phyloP scores from a whole-genome alignment of 768 basidiomycete genomes.

The Tulasnella sp. region DNA sequence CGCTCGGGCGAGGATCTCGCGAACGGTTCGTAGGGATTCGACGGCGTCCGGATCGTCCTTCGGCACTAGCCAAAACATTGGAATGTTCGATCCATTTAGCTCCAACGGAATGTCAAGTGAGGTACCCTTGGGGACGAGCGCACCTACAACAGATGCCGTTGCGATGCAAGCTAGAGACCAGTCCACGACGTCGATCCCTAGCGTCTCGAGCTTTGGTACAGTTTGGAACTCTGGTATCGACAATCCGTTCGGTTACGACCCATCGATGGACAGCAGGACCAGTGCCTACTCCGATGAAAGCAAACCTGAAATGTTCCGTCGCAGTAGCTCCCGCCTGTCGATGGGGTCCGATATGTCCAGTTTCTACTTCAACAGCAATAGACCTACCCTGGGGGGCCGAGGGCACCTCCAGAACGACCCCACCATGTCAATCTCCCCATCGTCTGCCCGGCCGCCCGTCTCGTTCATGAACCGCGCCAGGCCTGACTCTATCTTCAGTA shows the following conservation, averaged over 20 bases:
- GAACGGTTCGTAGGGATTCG: neutral
- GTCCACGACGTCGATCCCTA: slow-evolving; percentile 44
- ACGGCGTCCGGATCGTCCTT: neutral
- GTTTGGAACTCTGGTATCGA: slow-evolving; percentile 48
- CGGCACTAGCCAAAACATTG: neutral
- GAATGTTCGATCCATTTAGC: neutral
- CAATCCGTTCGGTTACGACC: slow-evolving; percentile 69
- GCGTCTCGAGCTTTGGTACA: slow-evolving; percentile 67
- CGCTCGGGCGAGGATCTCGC: neutral
- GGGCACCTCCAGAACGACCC: slow-evolving; percentile 54
- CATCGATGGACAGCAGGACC: slow-evolving; percentile 48
- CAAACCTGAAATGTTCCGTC: slow-evolving; percentile 33
- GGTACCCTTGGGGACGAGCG: no score
- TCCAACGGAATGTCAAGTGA: neutral
- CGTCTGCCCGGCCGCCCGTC: slow-evolving; percentile 45
- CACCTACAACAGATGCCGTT: no score
- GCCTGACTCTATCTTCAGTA: slow-evolving; percentile 29
- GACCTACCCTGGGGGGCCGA: slow-evolving; percentile 25
- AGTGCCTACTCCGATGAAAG: slow-evolving; percentile 51
- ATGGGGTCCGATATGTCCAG: slow-evolving; percentile 70
- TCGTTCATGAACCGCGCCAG: slow-evolving; percentile 57
- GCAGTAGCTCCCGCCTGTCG: slow-evolving; percentile 31
- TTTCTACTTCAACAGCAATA: slow-evolving; percentile 55
- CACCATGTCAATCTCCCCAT: slow-evolving; percentile 40
- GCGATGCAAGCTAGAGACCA: no score